A percentile compares a stretch with the other conserved stretches of the same genome.
Evolutionary conservation across 305 asterid species (phyloP).

Genomic region (Fraxinus xanthoxyloides): DNA sequence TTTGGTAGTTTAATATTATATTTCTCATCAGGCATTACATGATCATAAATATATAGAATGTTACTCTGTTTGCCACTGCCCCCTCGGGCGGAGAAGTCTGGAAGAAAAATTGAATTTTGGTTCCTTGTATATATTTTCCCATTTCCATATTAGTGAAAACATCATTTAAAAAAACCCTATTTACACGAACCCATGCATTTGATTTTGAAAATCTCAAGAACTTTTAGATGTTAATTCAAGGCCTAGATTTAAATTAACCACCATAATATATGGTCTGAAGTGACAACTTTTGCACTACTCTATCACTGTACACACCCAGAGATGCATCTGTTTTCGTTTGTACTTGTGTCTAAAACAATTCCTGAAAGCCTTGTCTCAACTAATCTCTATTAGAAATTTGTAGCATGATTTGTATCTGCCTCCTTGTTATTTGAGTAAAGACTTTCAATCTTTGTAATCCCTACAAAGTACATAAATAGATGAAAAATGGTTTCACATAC

Average conservation of each 20-base stretch:
- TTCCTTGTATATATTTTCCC: background rate
- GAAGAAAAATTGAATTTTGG: background rate
- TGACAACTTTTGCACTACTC: background rate
- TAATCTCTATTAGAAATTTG: background rate
- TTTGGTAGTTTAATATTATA: background rate
- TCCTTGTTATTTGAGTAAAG: background rate
- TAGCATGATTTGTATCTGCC: background rate
- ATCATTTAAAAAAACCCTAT: background rate
- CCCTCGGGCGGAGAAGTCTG: background rate
- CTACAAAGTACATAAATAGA: background rate
- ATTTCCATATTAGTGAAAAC: background rate
- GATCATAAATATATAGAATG: background rate
- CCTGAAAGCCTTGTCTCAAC: background rate
- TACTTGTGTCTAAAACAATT: background rate
- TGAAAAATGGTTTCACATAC: background rate
- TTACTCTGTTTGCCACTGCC: background rate
- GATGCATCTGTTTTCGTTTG: background rate
- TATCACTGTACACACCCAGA: background rate
- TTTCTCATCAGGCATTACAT: background rate
- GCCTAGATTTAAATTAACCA: background rate
- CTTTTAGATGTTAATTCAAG: background rate
- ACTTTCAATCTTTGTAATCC: background rate
- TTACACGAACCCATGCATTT: background rate
- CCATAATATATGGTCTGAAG: background rate
- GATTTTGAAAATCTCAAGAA: background rate